Base-by-base conservation (phyloP, 2,329 filamentous ascomycete species). In the Colletotrichum sp. region DNA sequence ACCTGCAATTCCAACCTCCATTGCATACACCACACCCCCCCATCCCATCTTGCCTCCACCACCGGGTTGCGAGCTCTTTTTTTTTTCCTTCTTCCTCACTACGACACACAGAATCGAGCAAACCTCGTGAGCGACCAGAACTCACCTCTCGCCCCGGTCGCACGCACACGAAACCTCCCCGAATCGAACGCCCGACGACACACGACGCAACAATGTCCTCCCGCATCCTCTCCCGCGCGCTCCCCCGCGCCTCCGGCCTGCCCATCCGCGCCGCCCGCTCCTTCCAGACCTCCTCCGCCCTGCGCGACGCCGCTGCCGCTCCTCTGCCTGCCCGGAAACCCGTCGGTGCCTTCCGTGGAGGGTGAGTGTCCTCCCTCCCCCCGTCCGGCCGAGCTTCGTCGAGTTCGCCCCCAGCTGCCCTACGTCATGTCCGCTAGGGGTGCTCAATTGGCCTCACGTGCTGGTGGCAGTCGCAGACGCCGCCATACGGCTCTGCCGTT, bases 311-410 rank as follows among this genome's bases (percentile, higher is more conserved):
- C 77, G 86, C 86, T 64, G 82, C 86, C 55, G 82, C 86, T 71
- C 86, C 89, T 44, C 85, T 92, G 76, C 90, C 90, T n/a, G 87
- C 88, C 70, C 87, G 89, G 81, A 91, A 89, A 84, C 91, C 91
- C 62, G 86, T 92, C 76, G 91, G 91, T 79, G 91, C 91, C 76
- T 91, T 92, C 83, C 89, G 91, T 65, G 90, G 90, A 86, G 90
- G 91, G 91, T 92, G 81, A 83, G 90, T 87, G 59, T 9, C 36
- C 9, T 44, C 8, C 30, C 36, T 24, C 36, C 57, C 57, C 5
- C 18, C 39, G n/a, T 24, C 49, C 52, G n/a, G 30, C 13, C 18
- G 26, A 26, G 28, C 59, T 30, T 30, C 32, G 59, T 15, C n/a
- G 30, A 34, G 30, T 4, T 21, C 32, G 21, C 28, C 59, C 7